Conservation (phyloP, 805 yeast species). For the Spathaspora sp. region DNA sequence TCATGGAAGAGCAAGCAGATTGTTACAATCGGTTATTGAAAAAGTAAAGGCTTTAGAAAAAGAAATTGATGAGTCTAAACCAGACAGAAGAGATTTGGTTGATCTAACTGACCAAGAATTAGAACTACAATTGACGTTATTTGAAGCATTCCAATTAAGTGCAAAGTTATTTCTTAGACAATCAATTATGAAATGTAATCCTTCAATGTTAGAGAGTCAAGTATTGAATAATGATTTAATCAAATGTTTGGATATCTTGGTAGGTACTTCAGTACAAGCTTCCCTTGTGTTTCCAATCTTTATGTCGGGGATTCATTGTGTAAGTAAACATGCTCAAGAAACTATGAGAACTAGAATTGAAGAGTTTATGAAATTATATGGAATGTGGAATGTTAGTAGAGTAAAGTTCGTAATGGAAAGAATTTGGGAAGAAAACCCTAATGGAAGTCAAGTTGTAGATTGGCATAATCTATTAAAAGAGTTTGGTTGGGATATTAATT, state of each 20-base stretch:
- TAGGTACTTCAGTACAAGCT: constrained; percentile 68
- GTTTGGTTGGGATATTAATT: constrained; percentile 75
- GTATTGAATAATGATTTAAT: constrained; percentile 51
- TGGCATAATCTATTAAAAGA: constrained; percentile 67
- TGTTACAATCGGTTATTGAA: constrained; percentile 24
- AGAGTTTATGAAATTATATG: constrained; percentile 56
- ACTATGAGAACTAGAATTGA: constrained; percentile 51
- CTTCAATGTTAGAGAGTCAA: constrained; percentile 63
- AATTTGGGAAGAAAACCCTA: constrained; percentile 45
- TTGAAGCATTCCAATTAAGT: constrained; percentile 68
- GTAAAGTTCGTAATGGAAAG: constrained; percentile 42
- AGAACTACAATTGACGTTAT: constrained; percentile 64
- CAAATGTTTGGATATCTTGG: constrained; percentile 54
- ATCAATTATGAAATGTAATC: constrained; percentile 55
- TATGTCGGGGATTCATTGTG: constrained; percentile 70
- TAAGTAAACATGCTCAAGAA: constrained; percentile 48
- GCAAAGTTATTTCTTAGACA: constrained; percentile 67
- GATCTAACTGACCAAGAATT: constrained; percentile 45
- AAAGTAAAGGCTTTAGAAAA: constrained; percentile 41
- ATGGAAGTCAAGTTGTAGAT: constrained; percentile 62
- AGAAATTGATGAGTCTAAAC: constrained; percentile 48
- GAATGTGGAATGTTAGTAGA: constrained; percentile 58
- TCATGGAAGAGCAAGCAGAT: constrained; percentile 17
- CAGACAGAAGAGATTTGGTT: constrained; percentile 46
- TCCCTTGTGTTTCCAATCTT: constrained; percentile 74